Evolutionary conservation across 2,329 filamentous ascomycete species (phyloP).

Genomic region (Hypoxylon sp.): DNA sequence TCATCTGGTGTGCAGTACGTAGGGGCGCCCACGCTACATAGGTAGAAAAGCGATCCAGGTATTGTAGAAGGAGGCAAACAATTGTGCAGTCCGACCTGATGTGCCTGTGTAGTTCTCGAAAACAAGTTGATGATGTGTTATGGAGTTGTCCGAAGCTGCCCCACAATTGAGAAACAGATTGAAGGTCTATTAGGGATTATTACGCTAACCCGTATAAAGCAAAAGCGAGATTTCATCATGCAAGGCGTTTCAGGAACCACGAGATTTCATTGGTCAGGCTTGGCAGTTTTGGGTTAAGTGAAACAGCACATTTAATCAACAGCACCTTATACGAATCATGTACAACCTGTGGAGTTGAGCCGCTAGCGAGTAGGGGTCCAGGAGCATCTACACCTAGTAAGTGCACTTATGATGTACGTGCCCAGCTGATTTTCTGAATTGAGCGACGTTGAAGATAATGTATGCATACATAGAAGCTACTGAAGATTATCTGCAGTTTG

Average conservation of each 20-base stretch:
- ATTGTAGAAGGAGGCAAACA: neutral
- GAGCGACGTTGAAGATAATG: neutral
- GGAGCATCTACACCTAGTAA: neutral
- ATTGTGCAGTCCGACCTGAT: neutral
- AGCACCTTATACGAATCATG: constrained; percentile 9
- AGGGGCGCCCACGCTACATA: neutral
- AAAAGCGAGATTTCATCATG: constrained; percentile 36
- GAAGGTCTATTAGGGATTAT: constrained; percentile 14
- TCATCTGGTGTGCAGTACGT: neutral
- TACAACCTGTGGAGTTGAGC: constrained; percentile 2
- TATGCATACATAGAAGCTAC: neutral
- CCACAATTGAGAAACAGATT: constrained; percentile 34
- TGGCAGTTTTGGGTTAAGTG: constrained; percentile 22
- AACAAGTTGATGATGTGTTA: neutral
- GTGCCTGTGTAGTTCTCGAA: neutral
- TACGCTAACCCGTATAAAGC: constrained; percentile 23
- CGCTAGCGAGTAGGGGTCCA: constrained; percentile 12
- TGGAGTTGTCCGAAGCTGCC: constrained; percentile 14
- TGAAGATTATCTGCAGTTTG: too few species aligned
- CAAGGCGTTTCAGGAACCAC: constrained; percentile 33
- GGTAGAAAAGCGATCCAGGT: neutral
- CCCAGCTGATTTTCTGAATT: neutral
- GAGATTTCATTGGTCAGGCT: constrained; percentile 32
- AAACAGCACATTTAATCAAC: constrained; percentile 34
- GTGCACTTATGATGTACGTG: neutral